A percentile compares a stretch with the other conserved stretches of the same genome.
These are phyloP conservation scores for Nyctanthes arbortristis DNA, from an alignment of 257 asterid genomes.

Conservation along the genomic window DNA sequence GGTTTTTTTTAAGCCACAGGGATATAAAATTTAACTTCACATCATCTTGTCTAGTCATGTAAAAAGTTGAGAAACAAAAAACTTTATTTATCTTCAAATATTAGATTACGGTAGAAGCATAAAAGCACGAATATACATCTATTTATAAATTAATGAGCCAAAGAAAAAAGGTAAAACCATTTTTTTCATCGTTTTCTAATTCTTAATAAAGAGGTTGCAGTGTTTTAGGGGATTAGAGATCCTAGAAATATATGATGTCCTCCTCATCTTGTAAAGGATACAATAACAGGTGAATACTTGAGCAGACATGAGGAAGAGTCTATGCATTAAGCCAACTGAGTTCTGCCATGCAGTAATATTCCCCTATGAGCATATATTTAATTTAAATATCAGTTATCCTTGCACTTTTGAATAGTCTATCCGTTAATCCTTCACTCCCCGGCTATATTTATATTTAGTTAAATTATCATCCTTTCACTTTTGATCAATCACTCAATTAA, in stretches of 20 bases:
- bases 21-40: neutral
- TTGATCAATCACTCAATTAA: too few relatives aligned
- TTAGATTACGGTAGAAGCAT: neutral
- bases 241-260: neutral
- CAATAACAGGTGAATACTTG: neutral
- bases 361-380: neutral
- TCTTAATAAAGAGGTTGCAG: neutral
- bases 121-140: neutral
- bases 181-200: neutral
- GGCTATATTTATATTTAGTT: too few relatives aligned
- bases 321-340: neutral
- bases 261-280: neutral
- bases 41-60: neutral
- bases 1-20: neutral
- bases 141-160: neutral
- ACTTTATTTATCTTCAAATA: neutral
- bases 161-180: neutral
- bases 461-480: too few relatives aligned
- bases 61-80: neutral
- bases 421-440: too few relatives aligned
- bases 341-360: neutral
- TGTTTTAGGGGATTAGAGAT: neutral
- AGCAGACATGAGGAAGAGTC: neutral
- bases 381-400: neutral
- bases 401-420: neutral